A percentile compares a stretch with the other conserved stretches of the same genome.
Conservation (phyloP, 2,329 filamentous ascomycete species). For the Trichoderma afroharzianum region DNA sequence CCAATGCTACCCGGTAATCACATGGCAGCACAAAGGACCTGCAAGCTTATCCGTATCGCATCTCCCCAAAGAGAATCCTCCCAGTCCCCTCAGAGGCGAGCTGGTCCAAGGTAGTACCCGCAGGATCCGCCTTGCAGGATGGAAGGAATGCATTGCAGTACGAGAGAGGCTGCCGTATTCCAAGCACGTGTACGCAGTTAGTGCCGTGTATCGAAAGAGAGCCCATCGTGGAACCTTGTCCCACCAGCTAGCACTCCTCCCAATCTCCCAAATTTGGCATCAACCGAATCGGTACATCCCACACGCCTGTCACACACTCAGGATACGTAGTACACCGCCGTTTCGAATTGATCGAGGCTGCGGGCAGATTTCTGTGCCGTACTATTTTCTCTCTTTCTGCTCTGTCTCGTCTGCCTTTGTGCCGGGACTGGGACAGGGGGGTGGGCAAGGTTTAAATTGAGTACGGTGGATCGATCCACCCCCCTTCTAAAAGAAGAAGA, state of each 20-base stretch:
- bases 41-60: background rate
- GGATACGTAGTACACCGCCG: conserved; percentile 7
- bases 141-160: background rate
- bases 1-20: background rate
- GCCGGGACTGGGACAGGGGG: background rate
- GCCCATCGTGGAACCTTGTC: background rate
- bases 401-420: background rate
- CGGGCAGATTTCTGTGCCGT: conserved; percentile 13
- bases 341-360: conserved; percentile 15
- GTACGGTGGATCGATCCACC: background rate
- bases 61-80: background rate
- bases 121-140: conserved; percentile 11
- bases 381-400: background rate
- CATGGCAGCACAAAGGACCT: background rate
- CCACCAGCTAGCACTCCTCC: conserved; percentile 2
- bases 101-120: background rate
- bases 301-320: background rate
- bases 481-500: background rate
- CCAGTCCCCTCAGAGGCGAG: background rate
- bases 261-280: conserved; percentile 10
- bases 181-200: background rate
- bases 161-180: background rate
- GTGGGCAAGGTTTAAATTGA: background rate
- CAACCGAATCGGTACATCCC: conserved; percentile 10
- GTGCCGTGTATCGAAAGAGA: background rate